Percentiles rank a stretch among this genome's conserved stretches.
Evolutionary conservation across 2,329 filamentous ascomycete genomes (phyloP).

Genomic region (Penicillium aurantiogriseum): DNA sequence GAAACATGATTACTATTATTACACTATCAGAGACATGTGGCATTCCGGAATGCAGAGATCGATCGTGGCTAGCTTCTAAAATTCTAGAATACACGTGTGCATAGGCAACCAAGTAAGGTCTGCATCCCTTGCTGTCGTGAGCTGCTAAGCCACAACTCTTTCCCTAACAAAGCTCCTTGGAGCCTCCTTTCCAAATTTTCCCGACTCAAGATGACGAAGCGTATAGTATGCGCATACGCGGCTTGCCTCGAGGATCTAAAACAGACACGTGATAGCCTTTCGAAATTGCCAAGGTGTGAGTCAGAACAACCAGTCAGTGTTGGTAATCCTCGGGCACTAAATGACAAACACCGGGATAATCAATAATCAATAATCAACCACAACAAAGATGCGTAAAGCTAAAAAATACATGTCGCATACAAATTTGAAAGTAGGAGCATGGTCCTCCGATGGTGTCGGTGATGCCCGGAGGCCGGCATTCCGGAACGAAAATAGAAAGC

Average conservation of each 20-base stretch:
- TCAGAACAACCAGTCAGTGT: background rate
- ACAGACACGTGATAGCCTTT: background rate
- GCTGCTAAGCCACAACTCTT: background rate
- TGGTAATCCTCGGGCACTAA: background rate
- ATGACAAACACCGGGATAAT: background rate
- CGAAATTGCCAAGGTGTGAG: background rate
- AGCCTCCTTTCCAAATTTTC: background rate
- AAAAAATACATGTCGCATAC: background rate
- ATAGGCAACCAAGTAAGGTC: background rate
- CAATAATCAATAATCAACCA: background rate
- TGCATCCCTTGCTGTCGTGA: background rate
- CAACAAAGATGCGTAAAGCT: background rate
- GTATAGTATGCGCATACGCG: background rate
- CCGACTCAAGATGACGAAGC: constrained; percentile 1
- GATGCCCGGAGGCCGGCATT: constrained; percentile 8
- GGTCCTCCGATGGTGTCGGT: constrained; percentile 2
- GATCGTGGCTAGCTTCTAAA: background rate
- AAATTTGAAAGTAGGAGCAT: background rate
- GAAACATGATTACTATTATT: background rate
- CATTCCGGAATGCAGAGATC: background rate
- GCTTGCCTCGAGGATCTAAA: background rate
- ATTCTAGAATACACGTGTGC: background rate
- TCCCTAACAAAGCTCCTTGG: background rate
- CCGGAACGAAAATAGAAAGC: constrained; percentile 14
- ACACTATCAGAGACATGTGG: background rate